Conservation (phyloP, 2,329 filamentous ascomycete species). For the Dothidotthia symphoricarpi region DNA sequence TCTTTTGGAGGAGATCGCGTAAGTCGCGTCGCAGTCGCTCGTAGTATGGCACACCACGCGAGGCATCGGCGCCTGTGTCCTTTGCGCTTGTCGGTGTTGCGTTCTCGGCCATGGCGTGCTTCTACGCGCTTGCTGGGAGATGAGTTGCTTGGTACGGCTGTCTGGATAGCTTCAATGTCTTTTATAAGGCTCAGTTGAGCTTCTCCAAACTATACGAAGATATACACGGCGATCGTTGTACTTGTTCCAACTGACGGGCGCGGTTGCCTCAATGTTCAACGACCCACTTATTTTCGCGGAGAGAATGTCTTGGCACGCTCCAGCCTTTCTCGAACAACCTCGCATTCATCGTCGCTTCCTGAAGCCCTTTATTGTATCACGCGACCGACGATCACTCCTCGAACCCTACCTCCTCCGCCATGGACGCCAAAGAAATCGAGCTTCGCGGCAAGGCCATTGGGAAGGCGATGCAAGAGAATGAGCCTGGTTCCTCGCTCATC, state of each 20-base stretch:
- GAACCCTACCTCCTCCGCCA: slow-evolving; percentile 3
- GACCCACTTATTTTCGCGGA: no score
- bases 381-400: slow-evolving; percentile 1
- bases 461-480: slow-evolving; percentile 74
- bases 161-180: background rate
- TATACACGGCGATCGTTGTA: no score
- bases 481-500: slow-evolving; percentile 70
- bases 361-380: no score
- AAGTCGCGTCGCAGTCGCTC: slow-evolving; percentile 68
- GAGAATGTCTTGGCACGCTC: no score
- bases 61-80: slow-evolving; percentile 45
- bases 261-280: no score
- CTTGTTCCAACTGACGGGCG: no score
- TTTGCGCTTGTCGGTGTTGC: slow-evolving; percentile 40
- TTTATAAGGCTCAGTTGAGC: slow-evolving; percentile 5
- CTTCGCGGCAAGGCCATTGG: slow-evolving; percentile 73
- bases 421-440: slow-evolving; percentile 82
- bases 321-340: no score
- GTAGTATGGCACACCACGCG: slow-evolving; percentile 63
- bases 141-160: background rate
- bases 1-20: slow-evolving; percentile 65
- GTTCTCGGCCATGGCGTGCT: slow-evolving; percentile 50
- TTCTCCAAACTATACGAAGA: no score
- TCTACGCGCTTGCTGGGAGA: background rate
- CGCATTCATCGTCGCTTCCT: no score